phyloP scores from a whole-genome alignment of 352 stramenopile genomes.

The Phytophthora chlamydospora region DNA sequence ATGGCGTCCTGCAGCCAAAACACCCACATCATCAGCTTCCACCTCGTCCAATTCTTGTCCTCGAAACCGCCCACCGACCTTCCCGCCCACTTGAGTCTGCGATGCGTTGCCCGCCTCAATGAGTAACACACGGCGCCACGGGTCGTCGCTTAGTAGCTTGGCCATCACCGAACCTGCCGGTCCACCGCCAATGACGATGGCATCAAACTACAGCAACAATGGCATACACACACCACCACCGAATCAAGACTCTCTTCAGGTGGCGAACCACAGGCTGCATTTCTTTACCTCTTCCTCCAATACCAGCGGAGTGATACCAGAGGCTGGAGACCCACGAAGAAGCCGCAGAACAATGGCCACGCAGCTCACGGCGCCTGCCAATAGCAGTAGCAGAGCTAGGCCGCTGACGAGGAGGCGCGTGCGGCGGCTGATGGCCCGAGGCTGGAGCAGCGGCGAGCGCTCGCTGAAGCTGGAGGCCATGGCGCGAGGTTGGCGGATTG shows the following conservation, averaged over 20 bases:
- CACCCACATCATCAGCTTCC: background rate
- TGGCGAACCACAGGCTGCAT: background rate
- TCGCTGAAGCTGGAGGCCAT: slow-evolving; percentile 10
- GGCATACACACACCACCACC: background rate
- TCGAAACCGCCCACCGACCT: slow-evolving; percentile 35
- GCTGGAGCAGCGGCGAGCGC: slow-evolving; percentile 26
- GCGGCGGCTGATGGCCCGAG: slow-evolving; percentile 8
- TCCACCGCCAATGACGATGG: slow-evolving; percentile 67
- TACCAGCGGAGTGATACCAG: slow-evolving; percentile 20
- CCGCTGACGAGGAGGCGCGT: slow-evolving; percentile 24
- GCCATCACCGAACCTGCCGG: slow-evolving; percentile 63
- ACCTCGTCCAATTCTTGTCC: background rate
- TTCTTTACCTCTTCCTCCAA: slow-evolving; percentile 33
- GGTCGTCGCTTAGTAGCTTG: slow-evolving; percentile 58
- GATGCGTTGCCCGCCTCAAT: slow-evolving; percentile 70
- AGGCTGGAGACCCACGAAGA: background rate
- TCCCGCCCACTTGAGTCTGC: slow-evolving; percentile 58
- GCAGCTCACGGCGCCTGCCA: slow-evolving; percentile 16
- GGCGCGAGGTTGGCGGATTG: no score
- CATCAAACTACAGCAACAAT: slow-evolving; percentile 50
- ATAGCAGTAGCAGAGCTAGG: slow-evolving; percentile 22
- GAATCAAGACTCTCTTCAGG: background rate
- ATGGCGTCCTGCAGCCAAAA: slow-evolving; percentile 41
- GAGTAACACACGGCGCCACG: slow-evolving; percentile 64
- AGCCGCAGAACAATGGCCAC: slow-evolving; percentile 25